Evolutionary conservation across 305 asterid genomes (phyloP).

Genomic region (Solanum aculeatissimum): DNA sequence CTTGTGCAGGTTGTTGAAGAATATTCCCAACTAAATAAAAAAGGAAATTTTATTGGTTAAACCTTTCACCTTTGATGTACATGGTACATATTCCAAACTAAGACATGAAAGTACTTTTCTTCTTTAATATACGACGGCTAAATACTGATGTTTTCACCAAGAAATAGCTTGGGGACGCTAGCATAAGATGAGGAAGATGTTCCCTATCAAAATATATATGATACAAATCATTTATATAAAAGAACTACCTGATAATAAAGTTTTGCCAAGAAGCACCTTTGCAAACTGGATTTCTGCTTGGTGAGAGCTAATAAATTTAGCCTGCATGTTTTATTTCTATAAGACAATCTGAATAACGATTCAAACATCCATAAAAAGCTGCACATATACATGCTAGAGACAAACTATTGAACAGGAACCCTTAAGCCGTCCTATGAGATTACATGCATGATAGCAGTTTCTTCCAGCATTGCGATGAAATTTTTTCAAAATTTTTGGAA

Average conservation of each 20-base stretch:
- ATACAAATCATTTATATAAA: not conserved
- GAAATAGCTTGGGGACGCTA: not conserved
- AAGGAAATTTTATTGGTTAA: not conserved
- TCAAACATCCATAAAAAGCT: not conserved
- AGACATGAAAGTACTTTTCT: not conserved
- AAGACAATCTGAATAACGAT: not conserved
- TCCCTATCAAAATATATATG: not conserved
- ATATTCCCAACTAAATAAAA: slow-evolving; percentile 28
- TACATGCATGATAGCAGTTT: not conserved
- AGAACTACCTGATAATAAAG: slow-evolving; percentile 38
- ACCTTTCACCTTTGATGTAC: not conserved
- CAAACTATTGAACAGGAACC: not conserved
- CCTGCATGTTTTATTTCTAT: slow-evolving; percentile 11
- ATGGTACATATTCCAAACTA: not conserved
- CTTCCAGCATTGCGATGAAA: not conserved
- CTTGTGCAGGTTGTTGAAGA: slow-evolving; percentile 35
- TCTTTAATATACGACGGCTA: not conserved
- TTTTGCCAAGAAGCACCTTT: slow-evolving; percentile 31
- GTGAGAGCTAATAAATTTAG: slow-evolving; percentile 10
- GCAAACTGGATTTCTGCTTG: slow-evolving; percentile 23
- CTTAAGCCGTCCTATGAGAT: not conserved
- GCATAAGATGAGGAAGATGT: not conserved
- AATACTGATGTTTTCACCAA: not conserved
- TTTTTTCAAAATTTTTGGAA: not conserved
- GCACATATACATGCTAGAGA: not conserved